These are phyloP conservation scores for Aureobasidium sp. DNA, from an alignment of 2,329 filamentous ascomycete species.

Conservation along the genomic window DNA sequence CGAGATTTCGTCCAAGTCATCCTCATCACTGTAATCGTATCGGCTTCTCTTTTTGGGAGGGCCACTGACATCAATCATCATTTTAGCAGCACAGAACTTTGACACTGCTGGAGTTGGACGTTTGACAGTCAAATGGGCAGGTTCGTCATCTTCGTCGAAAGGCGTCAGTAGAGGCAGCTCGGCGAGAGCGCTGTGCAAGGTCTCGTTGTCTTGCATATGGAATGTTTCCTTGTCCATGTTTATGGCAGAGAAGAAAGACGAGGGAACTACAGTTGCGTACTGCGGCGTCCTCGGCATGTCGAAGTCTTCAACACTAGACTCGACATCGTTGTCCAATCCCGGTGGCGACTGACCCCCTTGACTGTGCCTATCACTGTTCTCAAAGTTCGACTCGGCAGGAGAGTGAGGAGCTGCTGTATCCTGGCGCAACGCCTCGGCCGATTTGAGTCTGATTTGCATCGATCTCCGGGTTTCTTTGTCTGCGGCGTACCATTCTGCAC, in stretches of 20 bases:
- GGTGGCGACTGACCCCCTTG: conserved; percentile 13
- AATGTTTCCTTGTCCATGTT: conserved; percentile 16
- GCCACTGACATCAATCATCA: conserved; percentile 59
- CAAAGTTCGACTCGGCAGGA: conserved; percentile 17
- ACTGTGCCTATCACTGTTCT: conserved; percentile 12
- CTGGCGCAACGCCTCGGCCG: conserved; percentile 20
- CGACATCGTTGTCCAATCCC: conserved; percentile 11
- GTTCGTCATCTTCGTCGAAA: conserved; percentile 49
- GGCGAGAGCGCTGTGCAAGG: conserved; percentile 54
- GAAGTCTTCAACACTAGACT: conserved; percentile 9
- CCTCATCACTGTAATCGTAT: conserved; percentile 60
- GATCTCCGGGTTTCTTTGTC: conserved; percentile 54
- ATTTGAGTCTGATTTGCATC: conserved; percentile 60
- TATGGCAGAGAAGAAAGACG: conserved; percentile 16
- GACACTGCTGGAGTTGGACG: conserved; percentile 70
- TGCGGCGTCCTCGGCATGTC: conserved; percentile 16
- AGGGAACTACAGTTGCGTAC: conserved; percentile 16
- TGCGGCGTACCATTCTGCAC: conserved; percentile 71
- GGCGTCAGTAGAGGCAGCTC: conserved; percentile 76
- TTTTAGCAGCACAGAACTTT: conserved; percentile 76
- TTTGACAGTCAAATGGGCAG: conserved; percentile 20
- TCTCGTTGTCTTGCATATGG: conserved; percentile 16
- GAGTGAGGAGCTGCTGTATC: conserved; percentile 21
- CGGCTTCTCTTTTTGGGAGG: conserved; percentile 71
- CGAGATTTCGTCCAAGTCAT: background rate